Conservation (phyloP, 108 stramenopile species). For the Nitzschia sp. region DNA sequence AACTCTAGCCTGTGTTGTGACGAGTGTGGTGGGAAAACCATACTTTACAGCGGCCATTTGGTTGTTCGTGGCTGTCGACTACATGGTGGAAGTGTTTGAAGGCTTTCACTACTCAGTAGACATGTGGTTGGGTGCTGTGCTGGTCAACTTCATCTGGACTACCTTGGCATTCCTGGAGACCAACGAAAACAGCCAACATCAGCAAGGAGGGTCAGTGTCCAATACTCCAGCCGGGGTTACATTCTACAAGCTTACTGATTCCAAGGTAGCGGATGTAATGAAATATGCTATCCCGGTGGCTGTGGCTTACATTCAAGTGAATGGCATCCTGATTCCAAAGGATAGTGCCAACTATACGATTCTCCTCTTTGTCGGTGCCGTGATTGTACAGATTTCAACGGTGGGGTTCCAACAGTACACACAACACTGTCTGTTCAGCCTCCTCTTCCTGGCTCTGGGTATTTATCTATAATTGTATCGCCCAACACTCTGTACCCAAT, state of each 20-base stretch:
- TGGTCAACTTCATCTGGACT: slow-evolving; percentile 68
- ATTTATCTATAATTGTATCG: slow-evolving; percentile 61
- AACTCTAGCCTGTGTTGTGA: slow-evolving; percentile 62
- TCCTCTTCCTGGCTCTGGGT: slow-evolving; percentile 56
- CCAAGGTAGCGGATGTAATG: slow-evolving; percentile 28
- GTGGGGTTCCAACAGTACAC: slow-evolving; percentile 66
- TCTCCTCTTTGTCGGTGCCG: slow-evolving; percentile 45
- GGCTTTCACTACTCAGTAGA: slow-evolving; percentile 86
- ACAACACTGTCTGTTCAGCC: slow-evolving; percentile 63
- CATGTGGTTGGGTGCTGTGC: slow-evolving; percentile 78
- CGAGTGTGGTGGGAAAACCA: slow-evolving; percentile 49
- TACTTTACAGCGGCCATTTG: slow-evolving; percentile 62
- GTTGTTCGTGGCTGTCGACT: slow-evolving; percentile 71
- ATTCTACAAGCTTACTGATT: slow-evolving; percentile 27
- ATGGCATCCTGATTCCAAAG: slow-evolving; percentile 46
- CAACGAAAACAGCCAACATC: slow-evolving; percentile 1
- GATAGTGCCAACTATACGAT: slow-evolving; percentile 55
- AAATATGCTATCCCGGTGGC: slow-evolving; percentile 57
- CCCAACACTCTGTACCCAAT: too few relatives aligned
- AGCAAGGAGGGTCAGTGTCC: background rate
- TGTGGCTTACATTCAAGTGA: slow-evolving; percentile 47
- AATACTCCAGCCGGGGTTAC: slow-evolving; percentile 18
- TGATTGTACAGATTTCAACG: slow-evolving; percentile 39
- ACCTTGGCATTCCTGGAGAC: slow-evolving; percentile 47
- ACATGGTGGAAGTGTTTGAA: slow-evolving; percentile 73